Conservation (phyloP, 2,329 filamentous ascomycete genomes). For the Fusarium zealandicum region DNA sequence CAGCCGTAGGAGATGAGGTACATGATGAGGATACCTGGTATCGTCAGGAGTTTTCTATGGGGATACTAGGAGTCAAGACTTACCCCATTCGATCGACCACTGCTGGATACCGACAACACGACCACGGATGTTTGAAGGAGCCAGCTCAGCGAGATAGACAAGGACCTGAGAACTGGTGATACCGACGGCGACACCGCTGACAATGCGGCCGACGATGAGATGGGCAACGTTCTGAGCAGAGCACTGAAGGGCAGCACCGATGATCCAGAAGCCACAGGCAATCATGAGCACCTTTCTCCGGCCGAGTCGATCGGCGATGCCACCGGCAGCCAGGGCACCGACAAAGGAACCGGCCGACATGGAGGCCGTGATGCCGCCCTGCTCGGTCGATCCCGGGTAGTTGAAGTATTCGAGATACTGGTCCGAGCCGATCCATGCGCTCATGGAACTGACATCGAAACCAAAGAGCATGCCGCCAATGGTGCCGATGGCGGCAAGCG, state of each 20-base stretch:
- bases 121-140: slow-evolving; percentile 64
- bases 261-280: slow-evolving; percentile 57
- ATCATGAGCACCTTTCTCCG: slow-evolving; percentile 56
- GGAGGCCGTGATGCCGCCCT: slow-evolving; percentile 59
- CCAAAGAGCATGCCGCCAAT: slow-evolving; percentile 57
- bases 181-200: slow-evolving; percentile 71
- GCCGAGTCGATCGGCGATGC: slow-evolving; percentile 55
- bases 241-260: slow-evolving; percentile 67
- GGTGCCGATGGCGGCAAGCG: slow-evolving; percentile 50
- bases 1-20: slow-evolving; percentile 72
- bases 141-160: slow-evolving; percentile 72
- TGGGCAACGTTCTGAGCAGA: slow-evolving; percentile 64
- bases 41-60: neutral
- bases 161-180: slow-evolving; percentile 73
- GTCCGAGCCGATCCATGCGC: slow-evolving; percentile 60
- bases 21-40: slow-evolving; percentile 70
- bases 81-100: slow-evolving; percentile 72
- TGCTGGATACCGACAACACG: slow-evolving; percentile 76
- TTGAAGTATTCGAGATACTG: slow-evolving; percentile 62
- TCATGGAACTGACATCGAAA: slow-evolving; percentile 66
- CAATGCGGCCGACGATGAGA: slow-evolving; percentile 61
- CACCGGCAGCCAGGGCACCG: slow-evolving; percentile 54
- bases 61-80: neutral
- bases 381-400: slow-evolving; percentile 52
- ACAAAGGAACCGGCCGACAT: slow-evolving; percentile 58